Percentiles rank a stretch among this genome's conserved stretches.
phyloP scores from a whole-genome alignment of 345 rosid species.

The Microcos paniculata region DNA sequence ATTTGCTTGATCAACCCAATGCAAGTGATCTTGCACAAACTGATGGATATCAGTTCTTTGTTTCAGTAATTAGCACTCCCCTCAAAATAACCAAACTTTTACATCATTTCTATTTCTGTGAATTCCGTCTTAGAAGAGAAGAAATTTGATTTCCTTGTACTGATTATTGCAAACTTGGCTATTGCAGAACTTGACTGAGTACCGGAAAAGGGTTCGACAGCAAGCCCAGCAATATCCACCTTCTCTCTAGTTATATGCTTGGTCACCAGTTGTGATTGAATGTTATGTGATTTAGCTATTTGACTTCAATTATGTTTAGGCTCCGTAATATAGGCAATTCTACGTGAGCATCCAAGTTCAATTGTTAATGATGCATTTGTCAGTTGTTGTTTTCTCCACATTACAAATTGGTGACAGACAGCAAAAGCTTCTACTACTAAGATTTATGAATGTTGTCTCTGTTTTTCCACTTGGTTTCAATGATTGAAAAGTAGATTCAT shows the following conservation, averaged over 20 bases:
- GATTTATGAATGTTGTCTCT: background rate
- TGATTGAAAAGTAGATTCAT: background rate
- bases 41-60: constrained; percentile 33
- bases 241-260: constrained; percentile 10
- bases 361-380: background rate
- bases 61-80: constrained; percentile 16
- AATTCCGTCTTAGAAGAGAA: background rate
- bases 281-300: background rate
- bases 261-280: background rate
- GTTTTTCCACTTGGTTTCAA: background rate
- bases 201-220: constrained; percentile 43
- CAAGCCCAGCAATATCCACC: constrained; percentile 50
- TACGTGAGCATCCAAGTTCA: background rate
- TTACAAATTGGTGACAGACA: background rate
- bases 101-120: background rate
- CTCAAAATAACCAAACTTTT: background rate
- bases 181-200: constrained; percentile 38
- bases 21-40: constrained; percentile 41
- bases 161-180: background rate
- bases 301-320: no score
- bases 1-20: constrained; percentile 42
- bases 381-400: background rate
- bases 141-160: background rate
- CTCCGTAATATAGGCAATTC: background rate
- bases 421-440: background rate